phyloP scores from a whole-genome alignment of 106 monocot genomes.

The Platanthera guangdongensis region DNA sequence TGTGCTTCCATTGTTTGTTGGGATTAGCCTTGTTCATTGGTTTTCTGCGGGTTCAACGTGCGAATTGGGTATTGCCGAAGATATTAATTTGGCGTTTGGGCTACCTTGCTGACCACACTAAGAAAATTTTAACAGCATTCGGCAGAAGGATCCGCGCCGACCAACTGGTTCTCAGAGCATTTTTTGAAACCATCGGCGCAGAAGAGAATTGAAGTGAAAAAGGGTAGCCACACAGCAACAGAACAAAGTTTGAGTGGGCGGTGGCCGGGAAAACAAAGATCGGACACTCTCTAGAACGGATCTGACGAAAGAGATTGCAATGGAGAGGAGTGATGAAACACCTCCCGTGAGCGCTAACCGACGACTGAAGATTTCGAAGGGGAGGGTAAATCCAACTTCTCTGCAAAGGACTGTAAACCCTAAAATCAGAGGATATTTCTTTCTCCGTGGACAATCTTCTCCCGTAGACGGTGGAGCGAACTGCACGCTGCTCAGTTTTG shows the following conservation, averaged over 20 bases:
- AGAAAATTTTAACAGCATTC: too few relatives aligned
- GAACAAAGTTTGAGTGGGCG: constrained; percentile 8
- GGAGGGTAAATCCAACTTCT: not conserved
- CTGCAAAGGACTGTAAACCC: not conserved
- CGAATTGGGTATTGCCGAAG: too few relatives aligned
- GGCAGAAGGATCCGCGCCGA: constrained; percentile 25
- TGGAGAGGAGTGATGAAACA: not conserved
- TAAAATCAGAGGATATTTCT: not conserved
- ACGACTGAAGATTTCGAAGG: not conserved
- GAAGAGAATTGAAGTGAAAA: not conserved
- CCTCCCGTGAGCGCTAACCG: not conserved
- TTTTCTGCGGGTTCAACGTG: too few relatives aligned
- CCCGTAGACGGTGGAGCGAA: not conserved
- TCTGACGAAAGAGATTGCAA: not conserved
- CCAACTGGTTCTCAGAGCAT: constrained; percentile 30
- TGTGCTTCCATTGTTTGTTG: too few relatives aligned
- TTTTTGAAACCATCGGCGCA: constrained; percentile 3
- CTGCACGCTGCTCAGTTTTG: not conserved
- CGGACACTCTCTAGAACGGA: not conserved
- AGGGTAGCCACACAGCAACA: too few relatives aligned
- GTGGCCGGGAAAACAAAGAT: not conserved
- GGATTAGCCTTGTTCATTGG: too few relatives aligned
- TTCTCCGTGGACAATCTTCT: not conserved
- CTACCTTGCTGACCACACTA: too few relatives aligned
- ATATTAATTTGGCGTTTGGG: too few relatives aligned